Conservation (phyloP, 331 rosid genomes). For the Acacia concinna region DNA sequence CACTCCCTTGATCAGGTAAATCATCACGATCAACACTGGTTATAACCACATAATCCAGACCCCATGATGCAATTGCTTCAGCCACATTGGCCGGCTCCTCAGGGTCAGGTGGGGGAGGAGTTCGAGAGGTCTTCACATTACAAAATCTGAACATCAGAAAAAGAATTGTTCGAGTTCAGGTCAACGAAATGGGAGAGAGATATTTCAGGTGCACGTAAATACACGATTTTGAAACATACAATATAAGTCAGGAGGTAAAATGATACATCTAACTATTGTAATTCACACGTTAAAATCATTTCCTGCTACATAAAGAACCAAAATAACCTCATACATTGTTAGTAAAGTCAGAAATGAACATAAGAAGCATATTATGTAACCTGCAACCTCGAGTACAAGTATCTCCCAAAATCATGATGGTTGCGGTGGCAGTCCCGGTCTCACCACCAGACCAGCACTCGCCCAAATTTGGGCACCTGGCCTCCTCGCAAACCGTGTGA, state of each 20-base stretch:
- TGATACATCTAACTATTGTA: background rate
- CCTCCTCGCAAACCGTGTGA: slow-evolving; percentile 97
- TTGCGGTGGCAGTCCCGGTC: slow-evolving; percentile 97
- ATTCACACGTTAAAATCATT: background rate
- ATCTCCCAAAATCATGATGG: slow-evolving; percentile 97
- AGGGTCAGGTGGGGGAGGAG: slow-evolving; percentile 97
- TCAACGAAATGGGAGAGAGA: slow-evolving; percentile 49
- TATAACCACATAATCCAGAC: slow-evolving; percentile 96
- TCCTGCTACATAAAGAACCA: background rate
- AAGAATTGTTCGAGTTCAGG: slow-evolving; percentile 50
- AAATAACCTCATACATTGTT: background rate
- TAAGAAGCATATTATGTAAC: slow-evolving; percentile 29
- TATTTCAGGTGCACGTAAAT: background rate
- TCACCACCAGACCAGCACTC: slow-evolving; percentile 99
- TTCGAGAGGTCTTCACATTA: slow-evolving; percentile 92
- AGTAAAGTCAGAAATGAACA: background rate
- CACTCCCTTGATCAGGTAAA: slow-evolving; percentile 95
- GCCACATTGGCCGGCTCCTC: slow-evolving; percentile 94
- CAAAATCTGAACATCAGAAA: slow-evolving; percentile 72
- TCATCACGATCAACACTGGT: slow-evolving; percentile 97
- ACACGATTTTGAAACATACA: background rate
- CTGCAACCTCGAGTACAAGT: slow-evolving; percentile 99
- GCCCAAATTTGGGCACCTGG: slow-evolving; percentile 86
- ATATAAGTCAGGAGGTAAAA: background rate
- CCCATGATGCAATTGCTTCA: slow-evolving; percentile 98